Base-by-base conservation (phyloP, 2,329 filamentous ascomycete species). In the Scytalidium lignicola region DNA sequence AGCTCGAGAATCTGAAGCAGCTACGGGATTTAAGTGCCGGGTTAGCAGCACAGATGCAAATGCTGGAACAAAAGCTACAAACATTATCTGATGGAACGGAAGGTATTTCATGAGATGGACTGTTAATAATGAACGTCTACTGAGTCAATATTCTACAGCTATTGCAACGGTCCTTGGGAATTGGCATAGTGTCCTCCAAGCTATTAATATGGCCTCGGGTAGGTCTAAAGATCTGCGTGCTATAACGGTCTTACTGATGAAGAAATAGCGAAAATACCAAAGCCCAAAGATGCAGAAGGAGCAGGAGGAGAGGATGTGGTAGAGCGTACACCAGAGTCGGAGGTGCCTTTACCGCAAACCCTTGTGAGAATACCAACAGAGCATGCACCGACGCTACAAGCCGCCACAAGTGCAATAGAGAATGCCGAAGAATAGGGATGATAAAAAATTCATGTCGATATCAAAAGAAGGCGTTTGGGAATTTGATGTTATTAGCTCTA, bases 161-260 rank as follows among this genome's bases (percentile, higher is more conserved):
- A 89, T 95, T 61, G 88, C 89, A 37, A 79, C 85, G n/a, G 88
- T 95, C 19, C 74, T 95, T 64, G 80, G 85, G 47, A 95, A 93
- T 66, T 95, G 89, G 89, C 86, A 91, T 67, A 91, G 89, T 59
- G 88, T 95, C 55, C 75, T 95, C 52, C 78, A 86, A 56, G 88
- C 88, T 40, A 91, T 95, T 62, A 86, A 86, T 62, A 91, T 93
- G 86, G 89, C 89, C 53, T 91, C 86, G 52, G 78, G 88, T 91
- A 75, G 62, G 82, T 71, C 22, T 49, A 12, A 12, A 26, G 10
- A 29, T 21, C 46, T 21, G 19, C 18, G 28, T 48, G 21, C 53
- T 46, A 52, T 15, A n/a, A 32, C 43, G 50, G 50, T 52, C 44
- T 51, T 49, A 49, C 60, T 55, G 45, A 45, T 46, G 12, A 37